Evolutionary conservation across 495 filamentous ascomycete species (phyloP).

Genomic region (Eremomyces bilateralis): DNA sequence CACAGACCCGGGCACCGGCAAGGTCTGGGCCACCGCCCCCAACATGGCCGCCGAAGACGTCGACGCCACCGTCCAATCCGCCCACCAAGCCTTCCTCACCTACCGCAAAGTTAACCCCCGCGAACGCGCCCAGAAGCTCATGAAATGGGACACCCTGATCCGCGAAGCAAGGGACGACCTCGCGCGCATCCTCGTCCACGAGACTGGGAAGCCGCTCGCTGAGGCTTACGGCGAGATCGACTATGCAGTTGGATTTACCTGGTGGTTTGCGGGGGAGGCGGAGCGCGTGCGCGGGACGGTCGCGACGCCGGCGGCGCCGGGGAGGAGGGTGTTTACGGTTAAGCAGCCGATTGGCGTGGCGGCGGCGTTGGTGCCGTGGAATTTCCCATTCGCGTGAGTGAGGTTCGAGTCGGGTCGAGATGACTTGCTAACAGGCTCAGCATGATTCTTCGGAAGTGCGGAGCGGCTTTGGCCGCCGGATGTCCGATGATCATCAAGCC

Average conservation of each 20-base stretch:
- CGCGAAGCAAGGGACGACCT: constrained; percentile 22
- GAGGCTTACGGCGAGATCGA: constrained; percentile 26
- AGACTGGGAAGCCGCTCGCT: constrained; percentile 26
- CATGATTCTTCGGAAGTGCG: constrained; percentile 48
- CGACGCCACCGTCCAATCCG: constrained; percentile 32
- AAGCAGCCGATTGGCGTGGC: constrained; percentile 49
- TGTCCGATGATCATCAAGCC: constrained; percentile 28
- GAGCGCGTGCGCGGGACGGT: constrained; percentile 45
- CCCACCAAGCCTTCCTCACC: constrained; percentile 36
- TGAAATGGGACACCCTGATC: constrained; percentile 26
- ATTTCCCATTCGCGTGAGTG: constrained; percentile 20
- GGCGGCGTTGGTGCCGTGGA: constrained; percentile 46
- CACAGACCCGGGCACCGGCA: constrained; percentile 40
- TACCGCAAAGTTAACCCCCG: constrained; percentile 39
- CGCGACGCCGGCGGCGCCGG: constrained; percentile 29
- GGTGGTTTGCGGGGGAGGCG: constrained; percentile 38
- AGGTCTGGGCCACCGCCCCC: constrained; percentile 42
- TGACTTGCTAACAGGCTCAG: neutral
- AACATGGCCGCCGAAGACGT: constrained; percentile 38
- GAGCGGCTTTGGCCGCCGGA: constrained; percentile 47
- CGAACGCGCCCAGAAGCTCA: constrained; percentile 36
- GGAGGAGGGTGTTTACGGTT: constrained; percentile 43
- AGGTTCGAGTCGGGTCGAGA: constrained; percentile 14
- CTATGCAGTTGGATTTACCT: constrained; percentile 25
- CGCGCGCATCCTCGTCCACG: constrained; percentile 24